Evolutionary conservation across 2,329 filamentous ascomycete species (phyloP), one percentile per base, ranked within the genome.

Genomic region (Westerdykella sp.): DNA sequence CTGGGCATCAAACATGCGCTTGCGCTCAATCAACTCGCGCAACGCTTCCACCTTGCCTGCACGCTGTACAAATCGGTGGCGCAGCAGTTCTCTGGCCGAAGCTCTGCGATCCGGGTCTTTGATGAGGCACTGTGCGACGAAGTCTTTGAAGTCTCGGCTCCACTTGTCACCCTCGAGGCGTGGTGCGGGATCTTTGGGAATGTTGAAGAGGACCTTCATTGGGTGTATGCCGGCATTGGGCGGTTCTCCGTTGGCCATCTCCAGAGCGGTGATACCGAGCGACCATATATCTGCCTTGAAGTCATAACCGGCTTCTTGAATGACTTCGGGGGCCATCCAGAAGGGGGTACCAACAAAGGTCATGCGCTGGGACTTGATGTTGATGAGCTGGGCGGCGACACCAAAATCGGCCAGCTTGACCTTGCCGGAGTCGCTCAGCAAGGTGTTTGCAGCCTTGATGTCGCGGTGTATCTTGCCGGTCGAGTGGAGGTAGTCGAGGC

Each of bases 251-350:
- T 87, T 86, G 42, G 91, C 91, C 54, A 97, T 69, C 66, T 97
- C 91, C 41, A 97, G 79, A 2, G 91, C 90, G 1, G 91, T 96
- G 62, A 96, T 96, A 31, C 91, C 91, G 14, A 97, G 73, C 1
- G 90, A 96, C 91, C 91, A 97, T 44, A 97, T 95, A 63, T 97
- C 91, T 36, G 91, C 91, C 71, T 95, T 96, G 71, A 95, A 89
- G 67, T 96, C 91, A 71, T 97, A 96, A 38, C 91, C 91, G 43
- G 88, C 93, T 68, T 97, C 91, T 69, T 95, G 95, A 65, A 97
- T 97, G 40, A 97, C 91, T 70, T 97, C 91, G 6, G 91, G 91
- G 2, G 93, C 91, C 91, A 97, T 97, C 93, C 93, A 97, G 67
- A 96, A 97, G 0, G 93, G 93, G 0, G 91, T 97, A 15, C 93